Conservation (phyloP, 495 filamentous ascomycete genomes). For the Hypoxylon crocopeplum region DNA sequence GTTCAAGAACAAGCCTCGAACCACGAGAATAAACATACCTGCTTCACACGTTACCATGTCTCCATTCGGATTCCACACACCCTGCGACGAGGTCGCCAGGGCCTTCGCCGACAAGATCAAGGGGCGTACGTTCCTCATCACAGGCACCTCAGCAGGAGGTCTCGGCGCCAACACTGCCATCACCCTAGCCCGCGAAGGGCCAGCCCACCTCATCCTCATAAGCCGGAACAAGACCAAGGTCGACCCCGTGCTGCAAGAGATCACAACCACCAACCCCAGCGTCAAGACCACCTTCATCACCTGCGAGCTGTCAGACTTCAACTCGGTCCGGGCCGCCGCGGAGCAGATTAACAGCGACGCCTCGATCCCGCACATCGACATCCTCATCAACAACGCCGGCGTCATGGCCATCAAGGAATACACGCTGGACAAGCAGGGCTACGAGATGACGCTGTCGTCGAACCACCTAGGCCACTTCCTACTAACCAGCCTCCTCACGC, state of each 20-base stretch:
- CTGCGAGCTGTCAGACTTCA: constrained; percentile 53
- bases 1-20: no score
- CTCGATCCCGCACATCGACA: constrained; percentile 63
- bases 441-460: constrained; percentile 64
- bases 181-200: constrained; percentile 48
- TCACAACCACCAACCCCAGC: constrained; percentile 44
- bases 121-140: constrained; percentile 51
- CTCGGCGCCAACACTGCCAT: constrained; percentile 54
- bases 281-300: constrained; percentile 52
- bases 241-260: constrained; percentile 48
- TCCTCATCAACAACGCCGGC: constrained; percentile 74
- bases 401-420: constrained; percentile 61
- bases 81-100: constrained; percentile 46
- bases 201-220: constrained; percentile 52
- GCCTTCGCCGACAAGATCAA: constrained; percentile 48
- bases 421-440: constrained; percentile 48
- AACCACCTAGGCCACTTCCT: constrained; percentile 68
- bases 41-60: no score
- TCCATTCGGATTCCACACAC: no score
- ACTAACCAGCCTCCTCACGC: constrained; percentile 61
- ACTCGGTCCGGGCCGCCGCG: constrained; percentile 59
- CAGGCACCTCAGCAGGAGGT: constrained; percentile 52
- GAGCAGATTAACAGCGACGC: constrained; percentile 50
- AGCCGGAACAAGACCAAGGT: constrained; percentile 47
- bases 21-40: no score